Conservation (phyloP, 2,329 filamentous ascomycete species). For the Aureobasidium sp. region DNA sequence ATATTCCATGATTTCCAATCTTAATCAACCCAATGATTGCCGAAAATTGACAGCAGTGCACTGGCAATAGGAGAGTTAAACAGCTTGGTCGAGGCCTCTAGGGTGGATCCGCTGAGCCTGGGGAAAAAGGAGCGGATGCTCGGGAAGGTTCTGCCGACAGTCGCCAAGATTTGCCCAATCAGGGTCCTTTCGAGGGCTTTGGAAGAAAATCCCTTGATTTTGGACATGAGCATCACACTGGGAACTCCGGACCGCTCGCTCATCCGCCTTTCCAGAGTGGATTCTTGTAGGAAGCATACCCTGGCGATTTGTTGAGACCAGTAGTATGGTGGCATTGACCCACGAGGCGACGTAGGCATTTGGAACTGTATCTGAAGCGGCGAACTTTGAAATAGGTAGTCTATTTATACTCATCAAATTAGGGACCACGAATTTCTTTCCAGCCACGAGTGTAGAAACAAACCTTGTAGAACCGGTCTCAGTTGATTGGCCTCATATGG, state of each 20-base stretch:
- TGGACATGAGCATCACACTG: neutral
- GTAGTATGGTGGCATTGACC: neutral
- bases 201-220: neutral
- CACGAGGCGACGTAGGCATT: neutral
- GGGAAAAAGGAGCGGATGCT: slow-evolving; percentile 2
- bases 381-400: neutral
- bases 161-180: neutral
- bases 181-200: neutral
- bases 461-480: neutral
- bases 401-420: slow-evolving; percentile 4
- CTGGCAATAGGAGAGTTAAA: slow-evolving; percentile 1
- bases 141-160: slow-evolving; percentile 4
- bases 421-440: neutral
- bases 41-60: neutral
- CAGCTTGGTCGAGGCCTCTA: neutral
- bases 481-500: neutral
- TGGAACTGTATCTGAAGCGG: neutral
- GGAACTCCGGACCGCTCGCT: neutral
- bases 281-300: neutral
- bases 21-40: neutral
- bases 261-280: neutral
- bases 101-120: neutral
- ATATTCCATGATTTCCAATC: neutral
- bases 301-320: neutral
- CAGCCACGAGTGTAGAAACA: neutral